Percentiles rank a stretch among this genome's conserved stretches.
Evolutionary conservation across 75 land plant genomes (phyloP).

Genomic region (Cryptomeria japonica): DNA sequence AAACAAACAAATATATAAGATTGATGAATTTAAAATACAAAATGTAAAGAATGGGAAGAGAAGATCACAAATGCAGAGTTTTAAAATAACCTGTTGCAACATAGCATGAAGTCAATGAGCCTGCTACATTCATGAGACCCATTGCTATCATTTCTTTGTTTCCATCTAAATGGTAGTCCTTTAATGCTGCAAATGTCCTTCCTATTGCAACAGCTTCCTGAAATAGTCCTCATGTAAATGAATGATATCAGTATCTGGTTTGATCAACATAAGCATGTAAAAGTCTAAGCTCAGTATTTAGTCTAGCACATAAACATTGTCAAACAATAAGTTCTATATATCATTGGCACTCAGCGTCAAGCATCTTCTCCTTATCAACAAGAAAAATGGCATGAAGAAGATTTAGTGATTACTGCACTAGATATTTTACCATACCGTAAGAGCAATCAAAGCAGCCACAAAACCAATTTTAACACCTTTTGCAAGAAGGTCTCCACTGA

Average conservation of each 20-base stretch:
- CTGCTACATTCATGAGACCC: conserved; percentile 79
- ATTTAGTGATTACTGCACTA: background rate
- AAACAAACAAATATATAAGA: background rate
- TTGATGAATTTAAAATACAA: background rate
- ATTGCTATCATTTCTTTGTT: conserved; percentile 97
- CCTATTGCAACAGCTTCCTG: conserved; percentile 92
- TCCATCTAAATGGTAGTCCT: conserved; percentile 83
- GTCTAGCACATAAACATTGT: background rate
- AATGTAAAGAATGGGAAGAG: background rate
- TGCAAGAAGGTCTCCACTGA: conserved; percentile 34
- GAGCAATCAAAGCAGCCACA: conserved; percentile 56
- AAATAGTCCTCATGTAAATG: background rate
- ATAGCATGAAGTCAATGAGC: conserved; percentile 88
- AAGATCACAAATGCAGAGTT: background rate
- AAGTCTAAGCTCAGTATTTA: background rate
- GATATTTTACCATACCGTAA: conserved; percentile 43
- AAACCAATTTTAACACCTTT: conserved; percentile 66
- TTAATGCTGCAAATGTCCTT: conserved; percentile 85
- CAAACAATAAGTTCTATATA: background rate
- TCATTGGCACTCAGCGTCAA: background rate
- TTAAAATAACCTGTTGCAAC: conserved; percentile 71
- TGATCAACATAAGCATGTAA: background rate
- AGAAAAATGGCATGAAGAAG: background rate
- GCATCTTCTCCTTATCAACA: background rate
- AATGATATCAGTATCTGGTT: background rate